These are phyloP conservation scores for Coemansia sp. DNA, from an alignment of 192 early-diverging fungal species.

Conservation along the genomic window DNA sequence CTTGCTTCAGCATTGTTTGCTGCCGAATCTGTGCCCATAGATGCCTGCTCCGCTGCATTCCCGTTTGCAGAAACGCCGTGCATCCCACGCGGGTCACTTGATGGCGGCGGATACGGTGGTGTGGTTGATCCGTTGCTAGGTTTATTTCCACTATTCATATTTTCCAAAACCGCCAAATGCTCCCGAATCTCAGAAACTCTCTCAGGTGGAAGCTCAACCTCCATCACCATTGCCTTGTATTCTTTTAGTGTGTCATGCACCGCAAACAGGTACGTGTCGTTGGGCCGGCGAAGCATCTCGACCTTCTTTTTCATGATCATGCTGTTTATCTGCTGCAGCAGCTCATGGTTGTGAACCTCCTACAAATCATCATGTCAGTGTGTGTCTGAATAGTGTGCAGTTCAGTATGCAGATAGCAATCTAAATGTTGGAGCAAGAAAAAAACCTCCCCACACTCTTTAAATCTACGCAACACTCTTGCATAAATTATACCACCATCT, in stretches of 20 bases:
- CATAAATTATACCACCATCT: no score
- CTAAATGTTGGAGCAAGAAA: no score
- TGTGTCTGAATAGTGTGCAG: no score
- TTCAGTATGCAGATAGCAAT: no score
- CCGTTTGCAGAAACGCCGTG: background rate
- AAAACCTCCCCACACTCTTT: no score
- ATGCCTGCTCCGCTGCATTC: background rate
- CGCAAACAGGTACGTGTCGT: constrained; percentile 29
- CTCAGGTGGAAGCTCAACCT: constrained; percentile 21
- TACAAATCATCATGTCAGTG: constrained; percentile 8
- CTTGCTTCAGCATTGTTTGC: constrained; percentile 13
- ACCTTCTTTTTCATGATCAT: constrained; percentile 40
- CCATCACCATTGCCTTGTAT: constrained; percentile 27
- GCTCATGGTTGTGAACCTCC: constrained; percentile 21
- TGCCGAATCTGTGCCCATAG: background rate
- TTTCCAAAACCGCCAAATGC: constrained; percentile 26
- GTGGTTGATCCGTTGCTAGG: background rate
- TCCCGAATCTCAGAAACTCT: constrained; percentile 23
- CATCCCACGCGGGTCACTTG: no score
- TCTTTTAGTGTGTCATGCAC: constrained; percentile 30
- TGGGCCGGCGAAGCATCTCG: constrained; percentile 40
- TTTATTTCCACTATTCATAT: background rate
- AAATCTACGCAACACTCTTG: no score
- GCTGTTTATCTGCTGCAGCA: constrained; percentile 38
- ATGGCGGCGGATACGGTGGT: no score